Base-by-base conservation (phyloP, 2,329 filamentous ascomycete species). In the Stachybotrys chlorohalonatus region DNA sequence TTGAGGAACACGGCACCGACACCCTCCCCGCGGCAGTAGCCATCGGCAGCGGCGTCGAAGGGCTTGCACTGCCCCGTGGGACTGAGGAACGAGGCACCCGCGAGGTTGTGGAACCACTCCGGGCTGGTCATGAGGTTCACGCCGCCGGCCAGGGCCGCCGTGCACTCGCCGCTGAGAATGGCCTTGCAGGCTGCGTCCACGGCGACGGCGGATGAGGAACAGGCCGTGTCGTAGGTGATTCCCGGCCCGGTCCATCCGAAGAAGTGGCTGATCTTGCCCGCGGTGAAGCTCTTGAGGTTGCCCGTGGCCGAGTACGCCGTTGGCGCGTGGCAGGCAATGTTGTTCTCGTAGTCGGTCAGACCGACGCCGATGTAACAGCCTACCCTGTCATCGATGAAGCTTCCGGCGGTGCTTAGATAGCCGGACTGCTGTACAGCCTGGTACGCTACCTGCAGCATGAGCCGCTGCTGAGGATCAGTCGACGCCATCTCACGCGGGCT, bases 21-120 rank as follows among this genome's bases (percentile, higher is more conserved):
- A 0, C 74, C 80, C 51, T 84, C 80, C 0, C 72, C 79, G 3
- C 79, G 68, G 11, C 73, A 79, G 56, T 82, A 83, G 0, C 80
- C 81, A 55, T 78, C 71, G 1, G 73, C 77, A 2, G 60, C 57
- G 1, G 63, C 58, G 31, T 70, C 68, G 47, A 70, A 73, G 0
- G 70, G 59, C 54, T 67, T 68, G 51, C 64, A 70, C 36, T 63
- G 57, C 0, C 70, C 70, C 0, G 65, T 66, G 67, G 2, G 55
- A 55, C 57, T 59, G 15, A 60, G 52, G 36, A 70, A 67, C n/a
- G 54, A 56, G 0, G 61, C 55, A 8, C 56, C 60, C 15, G 59
- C 59, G 1, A 65, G 56, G 30, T 64, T 59, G 2, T 59, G 58
- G 50, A 58, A 63, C 17, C 59, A 57, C 7, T 57, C 50, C 5